Base-by-base conservation (phyloP, 257 asterid genomes). In the Mentha longifolia region DNA sequence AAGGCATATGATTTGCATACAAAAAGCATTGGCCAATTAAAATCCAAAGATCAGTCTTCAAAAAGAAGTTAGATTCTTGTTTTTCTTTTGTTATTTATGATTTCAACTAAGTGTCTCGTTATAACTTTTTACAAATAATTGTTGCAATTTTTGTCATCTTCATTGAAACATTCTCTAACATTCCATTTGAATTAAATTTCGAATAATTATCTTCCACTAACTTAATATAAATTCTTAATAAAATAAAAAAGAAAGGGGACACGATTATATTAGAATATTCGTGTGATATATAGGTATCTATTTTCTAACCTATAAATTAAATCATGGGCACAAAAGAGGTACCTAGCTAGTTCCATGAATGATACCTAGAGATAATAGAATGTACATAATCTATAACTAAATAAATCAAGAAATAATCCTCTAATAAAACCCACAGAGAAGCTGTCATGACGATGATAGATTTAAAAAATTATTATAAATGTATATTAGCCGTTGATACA, bases 1-100 rank as follows among this genome's bases (percentile, higher is more conserved):
- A 17, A 50, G 57, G 30, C 39, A 74, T 49, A 35, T 49, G 60
- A 60, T 75, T 68, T 67, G 49, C 61, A 4, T 60, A 35, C 61
- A 74, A 47, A 56, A 66, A 49, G 54, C 45, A 45, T 5, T 74
- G 35, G 60, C 56, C 63, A 74, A 74, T 65, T 33, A 46, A 56
- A 19, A 30, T 1, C 13, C 9, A 67, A 74, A 57, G 52, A 46
- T 57, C 55, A 66, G 16, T 47, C 79, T 76, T 63, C 54, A 66
- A 79, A 69, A 14, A 56, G 33, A 68, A 65, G 77, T 42, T 64
- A 54, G 30, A 64, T 64, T 11, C 65, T 64, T 73, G 59, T 16
- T n/a, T 73, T 61, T 61, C 51, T 50, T 39, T 5, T 37, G 0
- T 42, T 42, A 9, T 1, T n/a, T 41, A 2, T 22, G 6, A 15